These are phyloP conservation scores for Wallacemonas sp. DNA, from an alignment of 208 protist species.

Conservation along the genomic window DNA sequence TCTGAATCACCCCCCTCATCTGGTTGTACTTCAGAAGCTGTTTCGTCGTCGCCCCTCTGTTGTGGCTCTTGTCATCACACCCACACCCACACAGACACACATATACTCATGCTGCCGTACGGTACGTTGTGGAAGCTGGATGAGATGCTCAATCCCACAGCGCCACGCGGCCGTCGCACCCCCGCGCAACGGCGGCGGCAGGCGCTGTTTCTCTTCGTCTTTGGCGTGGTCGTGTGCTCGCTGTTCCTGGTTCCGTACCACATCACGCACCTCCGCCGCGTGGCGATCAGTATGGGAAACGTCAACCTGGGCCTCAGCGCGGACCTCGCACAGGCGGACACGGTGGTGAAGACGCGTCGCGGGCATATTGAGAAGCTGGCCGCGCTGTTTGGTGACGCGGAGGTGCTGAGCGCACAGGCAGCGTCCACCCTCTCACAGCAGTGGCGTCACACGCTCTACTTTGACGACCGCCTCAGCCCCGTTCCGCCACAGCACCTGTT, in stretches of 20 bases:
- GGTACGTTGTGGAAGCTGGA: conserved; percentile 58
- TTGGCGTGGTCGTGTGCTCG: conserved; percentile 31
- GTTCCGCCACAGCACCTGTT: background rate
- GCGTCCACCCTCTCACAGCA: background rate
- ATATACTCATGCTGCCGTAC: conserved; percentile 48
- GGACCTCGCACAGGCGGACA: background rate
- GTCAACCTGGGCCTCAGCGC: conserved; percentile 20
- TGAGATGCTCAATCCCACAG: conserved; percentile 42
- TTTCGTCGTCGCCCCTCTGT: background rate
- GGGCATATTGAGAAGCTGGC: background rate
- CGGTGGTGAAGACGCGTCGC: background rate
- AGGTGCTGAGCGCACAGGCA: background rate
- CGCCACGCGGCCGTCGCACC: conserved; percentile 30
- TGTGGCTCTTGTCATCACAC: conserved; percentile 3
- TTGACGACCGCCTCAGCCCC: background rate
- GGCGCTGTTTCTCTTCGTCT: conserved; percentile 40
- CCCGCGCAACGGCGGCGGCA: conserved; percentile 31
- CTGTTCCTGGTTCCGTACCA: conserved; percentile 53
- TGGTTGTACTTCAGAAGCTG: no score
- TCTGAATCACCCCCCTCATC: no score
- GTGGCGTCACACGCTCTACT: conserved; percentile 3
- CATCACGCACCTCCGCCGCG: conserved; percentile 30
- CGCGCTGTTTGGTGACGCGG: background rate
- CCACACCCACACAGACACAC: background rate
- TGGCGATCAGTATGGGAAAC: conserved; percentile 18